These are phyloP conservation scores for Eragrostis tef DNA, from an alignment of 202 grass and related monocot genomes.

Conservation along the genomic window DNA sequence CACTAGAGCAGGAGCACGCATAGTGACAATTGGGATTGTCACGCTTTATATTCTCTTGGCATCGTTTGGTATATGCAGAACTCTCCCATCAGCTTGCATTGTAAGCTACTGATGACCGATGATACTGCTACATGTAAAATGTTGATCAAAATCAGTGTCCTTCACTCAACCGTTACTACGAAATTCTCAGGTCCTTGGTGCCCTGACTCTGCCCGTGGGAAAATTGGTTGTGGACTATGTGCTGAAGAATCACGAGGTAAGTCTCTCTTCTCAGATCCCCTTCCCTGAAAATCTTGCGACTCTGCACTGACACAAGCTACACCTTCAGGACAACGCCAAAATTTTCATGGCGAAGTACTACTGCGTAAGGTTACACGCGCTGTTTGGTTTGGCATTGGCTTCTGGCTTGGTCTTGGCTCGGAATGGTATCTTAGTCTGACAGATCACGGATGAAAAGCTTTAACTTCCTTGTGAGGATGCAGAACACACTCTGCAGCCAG, in stretches of 20 bases:
- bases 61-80: slow-evolving; percentile 58
- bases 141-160: background rate
- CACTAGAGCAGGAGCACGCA: slow-evolving; percentile 58
- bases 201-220: slow-evolving; percentile 67
- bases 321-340: slow-evolving; percentile 72
- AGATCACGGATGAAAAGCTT: slow-evolving; percentile 30
- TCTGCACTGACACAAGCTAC: slow-evolving; percentile 8
- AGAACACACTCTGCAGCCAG: slow-evolving; percentile 1
- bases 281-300: background rate
- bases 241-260: slow-evolving; percentile 70
- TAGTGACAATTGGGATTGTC: slow-evolving; percentile 57
- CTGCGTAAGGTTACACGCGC: slow-evolving; percentile 79
- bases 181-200: slow-evolving; percentile 59
- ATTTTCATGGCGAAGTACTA: slow-evolving; percentile 98
- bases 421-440: slow-evolving; percentile 49
- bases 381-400: slow-evolving; percentile 79
- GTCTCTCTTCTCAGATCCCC: background rate
- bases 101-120: slow-evolving; percentile 50
- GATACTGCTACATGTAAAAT: background rate
- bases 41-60: slow-evolving; percentile 63
- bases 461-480: slow-evolving; percentile 18
- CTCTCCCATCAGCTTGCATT: slow-evolving; percentile 65
- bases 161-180: slow-evolving; percentile 22
- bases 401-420: slow-evolving; percentile 72
- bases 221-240: slow-evolving; percentile 73